Evolutionary conservation across 441 rosid genomes (phyloP), one percentile per base, ranked within the genome.

Genomic region (Biscutella laevigata): DNA sequence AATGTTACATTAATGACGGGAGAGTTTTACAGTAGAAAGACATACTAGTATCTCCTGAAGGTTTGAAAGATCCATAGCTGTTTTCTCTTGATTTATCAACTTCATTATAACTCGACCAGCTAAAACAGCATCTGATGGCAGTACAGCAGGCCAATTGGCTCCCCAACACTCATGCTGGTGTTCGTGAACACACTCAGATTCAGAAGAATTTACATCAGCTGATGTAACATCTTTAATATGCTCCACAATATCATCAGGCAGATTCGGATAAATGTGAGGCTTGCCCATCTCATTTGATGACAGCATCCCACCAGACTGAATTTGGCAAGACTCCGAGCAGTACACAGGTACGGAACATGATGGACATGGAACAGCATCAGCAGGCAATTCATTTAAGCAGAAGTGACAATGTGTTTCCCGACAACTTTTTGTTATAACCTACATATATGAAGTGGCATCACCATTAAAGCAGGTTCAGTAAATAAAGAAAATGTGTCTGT

Each of bases 81-180:
- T 48, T 45, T 71, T 27, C 57, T 64, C 69, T 46, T 74, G 66
- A 57, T 59, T 65, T 48, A 79, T 57, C 52, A 68, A 59, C 61
- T 86, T 89, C 42, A 67, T 82, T 37, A 86, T 46, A 22, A 82
- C 25, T 34, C 94, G 82, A 67, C 88, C 91, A 37, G 94, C 91
- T 69, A 90, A 71, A 70, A 83, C 84, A 54, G 88, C 59, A 66
- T 84, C 83, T 26, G 85, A 51, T 43, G 95, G 91, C 61, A 90
- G 69, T 55, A 81, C 69, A 12, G 79, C 75, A 58, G 92, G 82
- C 97, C 95, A 90, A 67, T 78, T 71, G n/a, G 76, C 79, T 57
- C 91, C 94, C 30, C 36, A 64, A 57, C 95, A 90, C 68, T 90
- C 95, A 69, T 84, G 95, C 58, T 75, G 74, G 76, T 90, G 97